phyloP scores from a whole-genome alignment of 768 basidiomycete genomes.

The Holtermanniella nyarrowii region DNA sequence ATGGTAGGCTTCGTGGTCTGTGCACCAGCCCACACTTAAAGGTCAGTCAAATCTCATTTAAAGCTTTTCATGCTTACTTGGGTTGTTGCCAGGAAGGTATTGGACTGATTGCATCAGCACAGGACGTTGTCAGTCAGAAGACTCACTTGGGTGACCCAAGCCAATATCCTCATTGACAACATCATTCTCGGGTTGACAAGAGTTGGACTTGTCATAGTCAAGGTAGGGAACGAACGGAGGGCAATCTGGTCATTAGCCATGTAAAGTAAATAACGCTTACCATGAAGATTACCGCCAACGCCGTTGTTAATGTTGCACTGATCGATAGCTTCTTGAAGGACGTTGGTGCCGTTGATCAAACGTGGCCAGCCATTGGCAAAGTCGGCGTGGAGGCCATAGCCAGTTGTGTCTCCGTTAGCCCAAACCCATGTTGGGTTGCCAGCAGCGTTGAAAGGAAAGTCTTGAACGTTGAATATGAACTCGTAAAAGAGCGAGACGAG shows the following conservation, averaged over 20 bases:
- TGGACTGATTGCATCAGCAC: no score
- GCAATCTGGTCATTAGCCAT: constrained; percentile 15
- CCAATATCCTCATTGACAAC: constrained; percentile 39
- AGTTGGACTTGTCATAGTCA: constrained; percentile 17
- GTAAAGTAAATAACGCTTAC: not conserved
- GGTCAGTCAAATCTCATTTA: not conserved
- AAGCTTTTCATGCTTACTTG: not conserved
- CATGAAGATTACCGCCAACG: constrained; percentile 29
- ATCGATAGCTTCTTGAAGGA: constrained; percentile 40
- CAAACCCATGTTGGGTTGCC: constrained; percentile 32
- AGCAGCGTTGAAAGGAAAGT: constrained; percentile 38
- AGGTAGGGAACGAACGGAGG: constrained; percentile 40
- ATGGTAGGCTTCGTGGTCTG: constrained; percentile 20
- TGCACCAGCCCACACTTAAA: constrained; percentile 29
- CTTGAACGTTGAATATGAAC: constrained; percentile 37
- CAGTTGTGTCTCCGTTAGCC: constrained; percentile 39
- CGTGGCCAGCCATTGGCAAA: constrained; percentile 41
- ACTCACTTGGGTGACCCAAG: constrained; percentile 10
- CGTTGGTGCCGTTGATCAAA: constrained; percentile 33
- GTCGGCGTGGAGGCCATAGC: constrained; percentile 38
- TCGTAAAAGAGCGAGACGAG: constrained; percentile 42
- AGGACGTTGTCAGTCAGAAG: no score
- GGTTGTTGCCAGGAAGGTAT: constrained; percentile 38
- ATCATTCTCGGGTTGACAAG: constrained; percentile 32
- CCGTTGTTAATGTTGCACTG: constrained; percentile 33